Percentiles rank a stretch among this genome's conserved stretches.
phyloP scores from a whole-genome alignment of 1,284 basidiomycete species.

The Cronartium quercuum region DNA sequence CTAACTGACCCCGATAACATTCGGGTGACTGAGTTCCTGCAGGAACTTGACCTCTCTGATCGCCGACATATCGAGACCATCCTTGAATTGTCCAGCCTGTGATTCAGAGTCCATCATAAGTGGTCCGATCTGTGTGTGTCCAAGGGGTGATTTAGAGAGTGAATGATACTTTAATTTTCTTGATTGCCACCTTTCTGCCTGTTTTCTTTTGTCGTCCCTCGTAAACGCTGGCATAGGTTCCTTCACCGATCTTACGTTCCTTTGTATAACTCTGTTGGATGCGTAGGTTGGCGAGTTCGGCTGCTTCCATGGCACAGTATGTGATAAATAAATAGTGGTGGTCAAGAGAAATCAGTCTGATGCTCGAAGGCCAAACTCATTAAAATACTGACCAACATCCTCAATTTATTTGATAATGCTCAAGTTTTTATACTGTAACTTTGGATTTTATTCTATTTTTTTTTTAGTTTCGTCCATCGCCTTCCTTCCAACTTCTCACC shows the following conservation, averaged over 20 bases:
- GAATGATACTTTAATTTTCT: conserved; percentile 59
- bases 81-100: conserved; percentile 91
- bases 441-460: no score
- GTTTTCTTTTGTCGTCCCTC: conserved; percentile 70
- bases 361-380: no score
- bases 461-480: no score
- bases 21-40: conserved; percentile 85
- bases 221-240: conserved; percentile 95
- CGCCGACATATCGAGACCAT: conserved; percentile 97
- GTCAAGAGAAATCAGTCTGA: no score
- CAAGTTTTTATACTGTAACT: no score
- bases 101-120: neutral
- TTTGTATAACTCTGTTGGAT: conserved; percentile 38
- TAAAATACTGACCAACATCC: no score
- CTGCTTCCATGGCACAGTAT: conserved; percentile 20
- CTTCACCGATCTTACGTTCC: conserved; percentile 62
- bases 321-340: no score
- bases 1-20: conserved; percentile 73
- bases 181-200: conserved; percentile 79
- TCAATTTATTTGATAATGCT: no score
- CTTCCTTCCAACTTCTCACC: no score
- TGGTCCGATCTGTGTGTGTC: neutral
- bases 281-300: conserved; percentile 33
- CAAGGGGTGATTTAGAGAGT: neutral
- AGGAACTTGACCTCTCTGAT: conserved; percentile 97